Evolutionary conservation across 768 basidiomycete genomes (phyloP), one percentile per base, ranked within the genome.

Genomic region (Collybiopsis luxurians): DNA sequence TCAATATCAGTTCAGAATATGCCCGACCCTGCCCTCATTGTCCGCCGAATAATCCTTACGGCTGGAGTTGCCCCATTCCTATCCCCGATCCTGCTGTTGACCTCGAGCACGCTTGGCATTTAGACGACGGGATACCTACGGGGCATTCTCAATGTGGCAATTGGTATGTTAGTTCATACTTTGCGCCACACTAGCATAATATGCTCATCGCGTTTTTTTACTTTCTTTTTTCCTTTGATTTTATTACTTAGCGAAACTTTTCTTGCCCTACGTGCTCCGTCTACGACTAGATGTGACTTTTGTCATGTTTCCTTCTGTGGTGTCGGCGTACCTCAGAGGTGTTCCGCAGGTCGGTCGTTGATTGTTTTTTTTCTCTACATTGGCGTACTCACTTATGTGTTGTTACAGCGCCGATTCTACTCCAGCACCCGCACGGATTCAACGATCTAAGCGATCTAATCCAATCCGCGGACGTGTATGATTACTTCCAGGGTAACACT

Each of bases 251-350:
- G 90, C 64, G 92, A 92, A 70, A 90, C 82, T 64, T 66, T 92
- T 4, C 81, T 92, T 24, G 89, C 89, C 26, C 70, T 87, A 2
- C 75, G 72, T 30, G 89, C 92, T 12, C 92, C 92, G 13, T 71
- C 83, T 30, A 90, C 91, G n/a, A 82, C 89, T 24, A 87, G 82
- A 69, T 94, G 92, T 65, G 91, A 92, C 66, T 80, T 93, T 60
- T 94, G 92, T 61, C 84, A 85, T 58, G 84, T 89, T 7, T 88
- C 79, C 1, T 93, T 93, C 69, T 94, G 92, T 64, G 92, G 92
- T 10, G 84, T 94, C 57, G 82, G 82, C 47, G 80, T 94, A 23
- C 89, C 84, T 55, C 82, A 81, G 15, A 84, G 92, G 47, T 94
- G 92, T 67, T 51, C 50, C 19, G 50, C 50, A 23, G 50, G 50